A percentile compares a stretch with the other conserved stretches of the same genome.
Conservation (phyloP, 2,329 filamentous ascomycete genomes). For the Annulohypoxylon truncatum region DNA sequence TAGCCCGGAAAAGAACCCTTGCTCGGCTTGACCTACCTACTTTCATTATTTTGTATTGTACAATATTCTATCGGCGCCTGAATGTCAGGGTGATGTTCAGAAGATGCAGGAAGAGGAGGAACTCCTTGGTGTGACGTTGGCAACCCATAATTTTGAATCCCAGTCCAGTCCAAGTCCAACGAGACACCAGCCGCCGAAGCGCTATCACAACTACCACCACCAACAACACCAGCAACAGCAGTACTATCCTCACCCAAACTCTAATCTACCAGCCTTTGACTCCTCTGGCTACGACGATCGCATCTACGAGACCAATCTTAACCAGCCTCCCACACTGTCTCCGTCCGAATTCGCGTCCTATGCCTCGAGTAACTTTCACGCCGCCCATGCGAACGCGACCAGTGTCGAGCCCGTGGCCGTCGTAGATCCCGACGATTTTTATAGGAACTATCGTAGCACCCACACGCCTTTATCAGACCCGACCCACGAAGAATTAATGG, state of each 20-base stretch:
- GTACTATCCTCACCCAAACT: conserved; percentile 22
- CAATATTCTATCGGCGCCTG: conserved; percentile 39
- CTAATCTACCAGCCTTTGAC: conserved; percentile 32
- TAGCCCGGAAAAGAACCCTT: conserved; percentile 38
- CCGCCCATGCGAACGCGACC: conserved; percentile 54
- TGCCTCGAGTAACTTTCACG: conserved; percentile 54
- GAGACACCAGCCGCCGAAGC: conserved; percentile 48
- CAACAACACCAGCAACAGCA: conserved; percentile 22
- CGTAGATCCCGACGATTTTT: conserved; percentile 67
- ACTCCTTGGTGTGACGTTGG: conserved; percentile 52
- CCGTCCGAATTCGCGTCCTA: conserved; percentile 50
- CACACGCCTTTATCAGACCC: conserved; percentile 40
- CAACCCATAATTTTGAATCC: conserved; percentile 51
- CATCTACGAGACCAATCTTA: conserved; percentile 29
- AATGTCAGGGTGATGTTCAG: conserved; percentile 54
- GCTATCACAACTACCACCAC: conserved; percentile 43
- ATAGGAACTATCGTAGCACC: conserved; percentile 60
- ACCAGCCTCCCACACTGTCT: conserved; percentile 25
- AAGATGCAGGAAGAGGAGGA: conserved; percentile 64
- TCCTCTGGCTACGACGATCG: conserved; percentile 36
- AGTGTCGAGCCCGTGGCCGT: conserved; percentile 54
- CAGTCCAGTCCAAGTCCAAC: conserved; percentile 47
- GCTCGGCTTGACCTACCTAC: conserved; percentile 38
- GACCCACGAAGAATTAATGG: conserved; percentile 55
- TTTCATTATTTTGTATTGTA: conserved; percentile 29